Conservation (phyloP, 495 filamentous ascomycete species). For the Penicillium paradoxum region DNA sequence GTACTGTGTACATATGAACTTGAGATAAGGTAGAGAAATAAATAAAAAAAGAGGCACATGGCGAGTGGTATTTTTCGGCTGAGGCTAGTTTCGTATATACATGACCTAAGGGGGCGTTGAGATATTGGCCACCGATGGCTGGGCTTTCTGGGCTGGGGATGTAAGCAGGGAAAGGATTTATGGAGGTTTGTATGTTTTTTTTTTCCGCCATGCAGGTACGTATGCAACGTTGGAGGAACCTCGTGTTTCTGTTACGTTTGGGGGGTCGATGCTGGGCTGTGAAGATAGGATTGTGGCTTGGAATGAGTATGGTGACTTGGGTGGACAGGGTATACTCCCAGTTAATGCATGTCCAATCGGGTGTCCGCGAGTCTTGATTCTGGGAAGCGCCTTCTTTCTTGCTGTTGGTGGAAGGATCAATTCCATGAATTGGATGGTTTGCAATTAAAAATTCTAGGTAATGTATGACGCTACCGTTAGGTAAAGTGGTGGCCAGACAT, state of each 20-base stretch:
- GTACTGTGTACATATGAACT: not conserved
- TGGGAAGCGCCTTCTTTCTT: too few species aligned
- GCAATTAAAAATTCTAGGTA: too few species aligned
- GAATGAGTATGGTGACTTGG: too few species aligned
- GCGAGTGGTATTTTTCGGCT: not conserved
- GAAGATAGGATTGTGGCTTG: not conserved
- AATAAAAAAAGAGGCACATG: not conserved
- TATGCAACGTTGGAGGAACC: not conserved
- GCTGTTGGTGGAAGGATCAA: too few species aligned
- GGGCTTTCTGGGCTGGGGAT: not conserved
- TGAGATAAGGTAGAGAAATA: too few species aligned
- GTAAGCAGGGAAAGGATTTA: not conserved
- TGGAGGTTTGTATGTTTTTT: not conserved
- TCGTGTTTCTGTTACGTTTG: not conserved
- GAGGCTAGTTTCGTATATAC: not conserved
- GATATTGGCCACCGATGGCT: not conserved
- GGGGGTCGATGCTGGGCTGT: not conserved
- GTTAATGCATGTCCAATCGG: too few species aligned
- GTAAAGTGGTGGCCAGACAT: too few species aligned
- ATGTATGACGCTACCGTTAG: too few species aligned
- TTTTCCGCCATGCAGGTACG: conserved; percentile 1
- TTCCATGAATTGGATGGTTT: too few species aligned
- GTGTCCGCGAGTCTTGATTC: too few species aligned
- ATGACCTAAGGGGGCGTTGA: not conserved
- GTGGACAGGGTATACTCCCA: too few species aligned